phyloP scores from a whole-genome alignment of 306 rosid species.

The Sicyos baderoa region DNA sequence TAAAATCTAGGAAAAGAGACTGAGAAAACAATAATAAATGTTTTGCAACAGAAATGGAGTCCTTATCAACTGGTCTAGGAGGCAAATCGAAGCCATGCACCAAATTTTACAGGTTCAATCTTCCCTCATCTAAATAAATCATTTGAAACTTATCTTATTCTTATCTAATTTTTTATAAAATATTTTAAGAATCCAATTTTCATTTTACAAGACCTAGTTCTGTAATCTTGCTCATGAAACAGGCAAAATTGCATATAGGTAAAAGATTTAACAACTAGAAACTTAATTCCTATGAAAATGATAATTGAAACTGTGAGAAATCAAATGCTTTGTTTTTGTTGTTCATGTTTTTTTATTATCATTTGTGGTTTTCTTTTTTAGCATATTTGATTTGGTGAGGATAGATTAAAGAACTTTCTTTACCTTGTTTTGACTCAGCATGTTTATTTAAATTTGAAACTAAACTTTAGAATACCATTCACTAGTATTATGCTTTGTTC shows the following conservation, averaged over 20 bases:
- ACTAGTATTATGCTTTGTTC: neutral
- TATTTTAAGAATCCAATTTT: slow-evolving; percentile 25
- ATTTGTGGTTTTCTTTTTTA: neutral
- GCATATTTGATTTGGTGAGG: slow-evolving; percentile 1
- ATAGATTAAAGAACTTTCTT: neutral
- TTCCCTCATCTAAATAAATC: slow-evolving; percentile 40
- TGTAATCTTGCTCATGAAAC: slow-evolving; percentile 31
- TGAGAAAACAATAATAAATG: slow-evolving; percentile 63
- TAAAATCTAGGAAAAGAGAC: slow-evolving; percentile 43
- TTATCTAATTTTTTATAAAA: slow-evolving; percentile 22
- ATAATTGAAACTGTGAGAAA: neutral
- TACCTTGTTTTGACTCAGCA: neutral
- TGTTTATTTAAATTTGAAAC: neutral
- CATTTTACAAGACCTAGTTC: slow-evolving; percentile 27
- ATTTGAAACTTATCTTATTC: slow-evolving; percentile 24
- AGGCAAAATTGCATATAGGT: neutral
- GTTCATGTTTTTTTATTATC: neutral
- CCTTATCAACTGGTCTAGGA: slow-evolving; percentile 83
- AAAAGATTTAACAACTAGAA: slow-evolving; percentile 7
- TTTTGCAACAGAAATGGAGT: slow-evolving; percentile 93
- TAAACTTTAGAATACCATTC: neutral
- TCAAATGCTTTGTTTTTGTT: neutral
- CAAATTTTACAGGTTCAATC: slow-evolving; percentile 99
- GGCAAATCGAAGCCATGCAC: slow-evolving; percentile 99
- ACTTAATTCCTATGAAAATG: neutral